Percentiles rank a stretch among this genome's conserved stretches.
phyloP scores from a whole-genome alignment of 2,329 filamentous ascomycete genomes.

The Gremmenia infestans region DNA sequence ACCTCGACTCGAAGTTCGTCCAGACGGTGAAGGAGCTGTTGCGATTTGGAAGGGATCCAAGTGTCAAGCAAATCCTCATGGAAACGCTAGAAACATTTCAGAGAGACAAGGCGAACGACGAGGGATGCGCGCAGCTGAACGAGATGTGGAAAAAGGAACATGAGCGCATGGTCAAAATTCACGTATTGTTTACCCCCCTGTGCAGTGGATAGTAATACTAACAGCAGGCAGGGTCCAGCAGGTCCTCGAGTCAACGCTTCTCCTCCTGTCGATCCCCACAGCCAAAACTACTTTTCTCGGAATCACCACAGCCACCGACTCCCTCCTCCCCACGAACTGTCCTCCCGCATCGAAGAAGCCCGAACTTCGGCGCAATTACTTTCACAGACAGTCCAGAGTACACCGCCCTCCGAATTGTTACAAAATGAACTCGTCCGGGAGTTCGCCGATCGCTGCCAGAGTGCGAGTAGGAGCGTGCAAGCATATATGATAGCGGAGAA shows the following conservation, averaged over 20 bases:
- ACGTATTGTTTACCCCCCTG: slow-evolving; percentile 24
- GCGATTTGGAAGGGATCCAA: slow-evolving; percentile 63
- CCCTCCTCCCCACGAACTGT: slow-evolving; percentile 72
- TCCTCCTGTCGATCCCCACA: slow-evolving; percentile 39
- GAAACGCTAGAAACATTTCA: slow-evolving; percentile 82
- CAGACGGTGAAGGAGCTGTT: slow-evolving; percentile 71
- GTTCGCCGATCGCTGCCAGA: slow-evolving; percentile 80
- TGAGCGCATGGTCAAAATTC: slow-evolving; percentile 50
- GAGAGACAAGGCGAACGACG: slow-evolving; percentile 60
- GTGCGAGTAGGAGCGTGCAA: slow-evolving; percentile 77
- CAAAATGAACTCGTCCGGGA: slow-evolving; percentile 87
- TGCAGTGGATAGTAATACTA: slow-evolving; percentile 7
- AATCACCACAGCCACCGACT: slow-evolving; percentile 42
- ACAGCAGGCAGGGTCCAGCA: slow-evolving; percentile 19
- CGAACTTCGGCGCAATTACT: slow-evolving; percentile 85
- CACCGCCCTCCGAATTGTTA: slow-evolving; percentile 68
- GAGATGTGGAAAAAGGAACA: slow-evolving; percentile 92
- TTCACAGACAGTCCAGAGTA: slow-evolving; percentile 86
- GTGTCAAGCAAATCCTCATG: slow-evolving; percentile 78
- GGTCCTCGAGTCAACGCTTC: slow-evolving; percentile 41
- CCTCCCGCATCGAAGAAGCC: slow-evolving; percentile 82
- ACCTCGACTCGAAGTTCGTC: slow-evolving; percentile 81
- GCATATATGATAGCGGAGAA: slow-evolving; percentile 76
- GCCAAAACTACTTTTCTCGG: slow-evolving; percentile 54
- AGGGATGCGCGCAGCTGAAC: slow-evolving; percentile 64